Evolutionary conservation across 192 early-diverging fungal species (phyloP).

Genomic region (Coemansia umbellata): DNA sequence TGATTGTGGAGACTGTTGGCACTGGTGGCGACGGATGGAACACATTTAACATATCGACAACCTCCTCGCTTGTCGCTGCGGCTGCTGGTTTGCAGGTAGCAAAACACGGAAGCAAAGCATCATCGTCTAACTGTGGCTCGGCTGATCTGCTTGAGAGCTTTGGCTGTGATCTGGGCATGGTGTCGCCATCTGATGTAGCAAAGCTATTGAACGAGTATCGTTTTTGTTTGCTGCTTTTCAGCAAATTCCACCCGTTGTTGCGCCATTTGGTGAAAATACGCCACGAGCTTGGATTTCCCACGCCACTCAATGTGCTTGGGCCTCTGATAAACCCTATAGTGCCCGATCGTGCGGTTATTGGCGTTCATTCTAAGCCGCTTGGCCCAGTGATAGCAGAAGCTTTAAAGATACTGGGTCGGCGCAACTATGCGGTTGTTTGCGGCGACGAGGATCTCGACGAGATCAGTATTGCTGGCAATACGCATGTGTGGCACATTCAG

Average conservation of each 20-base stretch:
- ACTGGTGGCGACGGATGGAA: conserved; percentile 98
- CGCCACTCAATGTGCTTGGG: conserved; percentile 92
- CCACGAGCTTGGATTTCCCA: conserved; percentile 86
- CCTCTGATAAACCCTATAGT: conserved; percentile 87
- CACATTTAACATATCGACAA: conserved; percentile 96
- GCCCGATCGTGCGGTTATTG: conserved; percentile 80
- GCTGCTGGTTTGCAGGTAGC: conserved; percentile 86
- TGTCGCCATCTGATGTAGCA: conserved; percentile 65
- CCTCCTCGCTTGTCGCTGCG: conserved; percentile 85
- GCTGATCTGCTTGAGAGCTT: conserved; percentile 89
- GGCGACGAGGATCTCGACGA: conserved; percentile 89
- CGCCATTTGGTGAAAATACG: conserved; percentile 67
- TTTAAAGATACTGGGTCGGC: conserved; percentile 70
- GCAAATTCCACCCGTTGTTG: conserved; percentile 89
- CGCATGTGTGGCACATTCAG: conserved; percentile 84
- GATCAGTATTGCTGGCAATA: conserved; percentile 83
- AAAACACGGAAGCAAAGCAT: conserved; percentile 94
- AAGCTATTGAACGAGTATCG: conserved; percentile 57
- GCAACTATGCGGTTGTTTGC: conserved; percentile 86
- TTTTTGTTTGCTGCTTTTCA: conserved; percentile 93
- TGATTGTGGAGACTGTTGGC: conserved; percentile 87
- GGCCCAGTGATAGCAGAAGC: conserved; percentile 83
- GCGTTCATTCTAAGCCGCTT: conserved; percentile 78
- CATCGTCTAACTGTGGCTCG: conserved; percentile 87
- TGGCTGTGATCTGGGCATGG: conserved; percentile 66